Base-by-base conservation (phyloP, 2,329 filamentous ascomycete species). In the Cytospora piceicola region DNA sequence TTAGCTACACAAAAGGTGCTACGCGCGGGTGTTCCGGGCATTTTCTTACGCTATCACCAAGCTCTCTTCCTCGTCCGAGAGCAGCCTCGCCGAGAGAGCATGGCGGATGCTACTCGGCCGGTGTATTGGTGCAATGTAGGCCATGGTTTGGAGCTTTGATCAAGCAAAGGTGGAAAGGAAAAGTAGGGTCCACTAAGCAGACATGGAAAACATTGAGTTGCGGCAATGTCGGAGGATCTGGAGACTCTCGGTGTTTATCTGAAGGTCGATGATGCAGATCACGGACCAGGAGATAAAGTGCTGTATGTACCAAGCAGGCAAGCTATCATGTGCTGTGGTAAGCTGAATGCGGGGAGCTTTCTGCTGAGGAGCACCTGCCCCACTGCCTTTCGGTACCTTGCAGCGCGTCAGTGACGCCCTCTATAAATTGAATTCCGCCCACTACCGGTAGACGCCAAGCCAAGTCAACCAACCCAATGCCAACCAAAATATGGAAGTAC, bases 121-220 rank as follows among this genome's bases (percentile, higher is more conserved):
- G 77, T 99, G 95, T 65, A 99, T 95, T 49, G 95, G 94, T 68
- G 93, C 93, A 73, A 99, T 83, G 77, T 98, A 99, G 61, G 95
- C 91, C 95, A 99, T 99, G 64, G 63, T 73, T 70, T 54, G 27
- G 53, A 57, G 61, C 14, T 42, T 29, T 56, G 49, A n/a, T 39
- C 27, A 27, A 22, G 56, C 57, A 32, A 34, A n/a, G 36, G 7
- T 62, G 60, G 29, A 22, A 7, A 17, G n/a, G 27, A 17, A 56
- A 27, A 62, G 12, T 32, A 8, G 30, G 36, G 49, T 42, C 32
- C 24, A n/a, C 39, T 32, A 55, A 22, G 49, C n/a, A 60, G 53
- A 30, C 61, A 57, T 63, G 29, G 61, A 17, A 39, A 39, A 29
- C 39, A 29, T 57, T 57, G 49, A 29, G 22, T 51, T 36, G 46